These are phyloP conservation scores for Trypanosoma lewisi DNA, from an alignment of 208 protist species.

Conservation along the genomic window DNA sequence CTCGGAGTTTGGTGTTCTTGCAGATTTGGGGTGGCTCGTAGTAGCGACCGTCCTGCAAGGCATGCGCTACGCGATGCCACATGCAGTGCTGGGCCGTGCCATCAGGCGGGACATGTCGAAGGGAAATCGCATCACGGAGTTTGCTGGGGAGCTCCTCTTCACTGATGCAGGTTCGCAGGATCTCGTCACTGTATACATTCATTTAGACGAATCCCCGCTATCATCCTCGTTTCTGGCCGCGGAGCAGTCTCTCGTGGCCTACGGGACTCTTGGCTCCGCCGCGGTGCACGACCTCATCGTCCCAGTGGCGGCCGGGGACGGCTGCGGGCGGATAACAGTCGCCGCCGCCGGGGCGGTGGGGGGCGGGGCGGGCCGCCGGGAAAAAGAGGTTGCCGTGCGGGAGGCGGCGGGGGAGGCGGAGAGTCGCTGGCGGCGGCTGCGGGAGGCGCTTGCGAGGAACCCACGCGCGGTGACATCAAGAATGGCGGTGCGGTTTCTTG, in stretches of 20 bases:
- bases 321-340: neutral
- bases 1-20: conserved; percentile 28
- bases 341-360: neutral
- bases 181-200: neutral
- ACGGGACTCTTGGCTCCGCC: conserved; percentile 4
- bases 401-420: neutral
- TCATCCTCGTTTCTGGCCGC: neutral
- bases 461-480: neutral
- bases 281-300: conserved; percentile 15
- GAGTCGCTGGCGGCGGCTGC: conserved; percentile 2
- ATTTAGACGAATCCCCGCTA: neutral
- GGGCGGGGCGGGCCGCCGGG: neutral
- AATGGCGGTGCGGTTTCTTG: neutral
- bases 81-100: neutral
- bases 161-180: neutral
- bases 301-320: neutral
- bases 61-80: conserved; percentile 4
- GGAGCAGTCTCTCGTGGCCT: conserved; percentile 10
- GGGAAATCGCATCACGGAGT: neutral
- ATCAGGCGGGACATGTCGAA: neutral
- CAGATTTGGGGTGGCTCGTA: conserved; percentile 28
- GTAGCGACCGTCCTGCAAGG: conserved; percentile 5
- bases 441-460: neutral
- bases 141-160: conserved; percentile 15
- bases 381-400: neutral